These are phyloP conservation scores for Aureococcus anophagefferens DNA, from an alignment of 108 stramenopile species.

Conservation along the genomic window DNA sequence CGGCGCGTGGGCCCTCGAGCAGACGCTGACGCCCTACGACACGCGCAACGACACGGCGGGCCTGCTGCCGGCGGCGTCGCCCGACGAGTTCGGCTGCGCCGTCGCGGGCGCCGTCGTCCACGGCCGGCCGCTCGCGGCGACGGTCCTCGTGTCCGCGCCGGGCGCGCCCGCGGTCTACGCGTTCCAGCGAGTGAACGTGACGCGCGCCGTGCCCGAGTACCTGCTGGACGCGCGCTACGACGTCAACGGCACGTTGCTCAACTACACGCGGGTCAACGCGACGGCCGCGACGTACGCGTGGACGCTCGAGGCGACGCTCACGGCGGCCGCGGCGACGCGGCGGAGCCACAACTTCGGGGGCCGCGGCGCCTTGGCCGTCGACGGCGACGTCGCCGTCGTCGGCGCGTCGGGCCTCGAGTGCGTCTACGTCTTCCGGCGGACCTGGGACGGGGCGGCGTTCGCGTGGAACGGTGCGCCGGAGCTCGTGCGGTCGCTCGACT, in stretches of 20 bases:
- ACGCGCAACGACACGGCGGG: too few relatives aligned
- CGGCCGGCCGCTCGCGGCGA: constrained; percentile 41
- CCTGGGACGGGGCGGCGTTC: constrained; percentile 24
- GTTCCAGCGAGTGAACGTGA: constrained; percentile 5
- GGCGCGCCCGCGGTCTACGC: constrained; percentile 40
- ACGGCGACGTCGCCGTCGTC: constrained; percentile 41
- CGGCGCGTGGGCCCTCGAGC: constrained; percentile 24
- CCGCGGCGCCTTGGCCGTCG: constrained; percentile 24
- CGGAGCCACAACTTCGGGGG: constrained; percentile 31
- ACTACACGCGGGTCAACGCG: not conserved
- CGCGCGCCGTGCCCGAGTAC: not conserved
- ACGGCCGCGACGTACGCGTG: not conserved
- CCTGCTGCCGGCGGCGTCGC: not conserved
- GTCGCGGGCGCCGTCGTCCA: constrained; percentile 42
- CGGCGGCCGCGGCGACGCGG: constrained; percentile 18
- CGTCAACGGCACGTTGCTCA: not conserved
- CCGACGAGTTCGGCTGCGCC: constrained; percentile 33
- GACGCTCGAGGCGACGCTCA: constrained; percentile 18
- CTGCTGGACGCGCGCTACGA: not conserved
- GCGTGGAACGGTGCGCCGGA: constrained; percentile 15
- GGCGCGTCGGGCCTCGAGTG: constrained; percentile 42
- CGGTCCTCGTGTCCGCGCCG: constrained; percentile 46
- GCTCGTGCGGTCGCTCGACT: constrained; percentile 28
- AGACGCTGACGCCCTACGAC: constrained; percentile 14
- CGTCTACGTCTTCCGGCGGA: constrained; percentile 40